These are phyloP conservation scores for Aspergillus transmontanensis DNA, from an alignment of 2,329 filamentous ascomycete genomes.

Conservation along the genomic window DNA sequence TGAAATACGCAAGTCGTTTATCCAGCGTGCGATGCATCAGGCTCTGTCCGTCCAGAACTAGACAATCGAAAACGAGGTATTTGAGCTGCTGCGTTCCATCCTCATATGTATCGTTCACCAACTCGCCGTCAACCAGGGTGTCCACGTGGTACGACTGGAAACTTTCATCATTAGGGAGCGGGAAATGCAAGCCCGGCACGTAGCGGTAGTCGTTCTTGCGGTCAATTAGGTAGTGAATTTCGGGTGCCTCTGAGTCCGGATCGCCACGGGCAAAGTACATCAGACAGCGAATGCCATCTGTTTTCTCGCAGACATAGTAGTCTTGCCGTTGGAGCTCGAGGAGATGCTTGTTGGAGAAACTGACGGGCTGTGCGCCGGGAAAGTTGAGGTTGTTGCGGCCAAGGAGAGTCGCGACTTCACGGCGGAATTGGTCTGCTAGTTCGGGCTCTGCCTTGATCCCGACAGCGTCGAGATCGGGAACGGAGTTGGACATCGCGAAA, in stretches of 20 bases:
- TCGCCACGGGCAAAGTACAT: conserved; percentile 73
- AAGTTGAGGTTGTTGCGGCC: conserved; percentile 69
- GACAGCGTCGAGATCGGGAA: conserved; percentile 45
- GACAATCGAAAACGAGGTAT: conserved; percentile 91
- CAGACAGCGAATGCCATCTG: conserved; percentile 93
- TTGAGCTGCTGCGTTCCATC: conserved; percentile 71
- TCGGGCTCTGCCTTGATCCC: conserved; percentile 67
- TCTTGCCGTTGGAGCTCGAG: conserved; percentile 79
- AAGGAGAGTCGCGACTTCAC: conserved; percentile 76
- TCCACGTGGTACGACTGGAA: conserved; percentile 69
- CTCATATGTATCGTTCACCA: conserved; percentile 79
- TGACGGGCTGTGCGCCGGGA: conserved; percentile 91
- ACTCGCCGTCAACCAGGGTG: conserved; percentile 88
- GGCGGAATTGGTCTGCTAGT: conserved; percentile 64
- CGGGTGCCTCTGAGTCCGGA: conserved; percentile 59
- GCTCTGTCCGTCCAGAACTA: conserved; percentile 75
- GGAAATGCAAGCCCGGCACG: conserved; percentile 79
- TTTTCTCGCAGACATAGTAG: conserved; percentile 98
- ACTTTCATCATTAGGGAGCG: conserved; percentile 64
- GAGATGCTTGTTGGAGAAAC: conserved; percentile 80
- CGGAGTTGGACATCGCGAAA: conserved; percentile 39
- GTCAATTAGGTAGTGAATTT: conserved; percentile 91
- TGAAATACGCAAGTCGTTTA: conserved; percentile 86
- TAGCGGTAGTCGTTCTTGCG: conserved; percentile 97
- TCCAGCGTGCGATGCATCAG: conserved; percentile 80